These are phyloP conservation scores for Endocalyx cinctus DNA, from an alignment of 2,329 filamentous ascomycete species.

Conservation along the genomic window DNA sequence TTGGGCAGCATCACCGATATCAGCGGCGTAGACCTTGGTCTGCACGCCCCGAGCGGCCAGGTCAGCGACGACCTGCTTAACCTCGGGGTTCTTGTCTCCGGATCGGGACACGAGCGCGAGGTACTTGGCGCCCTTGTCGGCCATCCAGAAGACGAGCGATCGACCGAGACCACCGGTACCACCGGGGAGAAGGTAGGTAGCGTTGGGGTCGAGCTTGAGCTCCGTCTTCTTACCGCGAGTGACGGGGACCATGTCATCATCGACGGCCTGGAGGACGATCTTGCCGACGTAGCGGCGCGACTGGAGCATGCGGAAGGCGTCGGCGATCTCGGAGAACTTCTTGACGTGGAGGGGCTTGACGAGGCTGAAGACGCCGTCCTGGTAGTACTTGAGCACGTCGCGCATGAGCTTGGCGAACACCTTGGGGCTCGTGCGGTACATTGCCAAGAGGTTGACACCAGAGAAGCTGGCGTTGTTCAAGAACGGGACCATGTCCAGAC, in stretches of 20 bases:
- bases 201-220: conserved; percentile 18
- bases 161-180: conserved; percentile 29
- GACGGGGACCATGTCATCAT: conserved; percentile 18
- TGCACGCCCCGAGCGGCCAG: conserved; percentile 16
- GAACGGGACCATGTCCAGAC: conserved; percentile 24
- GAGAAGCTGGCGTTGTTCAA: conserved; percentile 22
- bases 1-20: conserved; percentile 18
- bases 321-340: conserved; percentile 22
- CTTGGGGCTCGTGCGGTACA: conserved; percentile 22
- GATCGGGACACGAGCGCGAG: conserved; percentile 24
- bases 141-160: conserved; percentile 27
- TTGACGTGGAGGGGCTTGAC: conserved; percentile 21
- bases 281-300: conserved; percentile 20
- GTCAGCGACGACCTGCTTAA: conserved; percentile 20
- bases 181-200: conserved; percentile 29
- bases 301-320: conserved; percentile 23
- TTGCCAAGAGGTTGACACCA: conserved; percentile 22
- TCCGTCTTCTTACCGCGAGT: conserved; percentile 20
- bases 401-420: conserved; percentile 21
- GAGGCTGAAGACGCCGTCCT: conserved; percentile 19
- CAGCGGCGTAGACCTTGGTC: conserved; percentile 15
- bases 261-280: conserved; percentile 19
- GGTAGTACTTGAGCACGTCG: conserved; percentile 18
- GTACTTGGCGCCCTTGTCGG: conserved; percentile 26
- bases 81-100: conserved; percentile 18